Base-by-base conservation (phyloP, 2,329 filamentous ascomycete genomes). In the Aschersonia sp. region DNA sequence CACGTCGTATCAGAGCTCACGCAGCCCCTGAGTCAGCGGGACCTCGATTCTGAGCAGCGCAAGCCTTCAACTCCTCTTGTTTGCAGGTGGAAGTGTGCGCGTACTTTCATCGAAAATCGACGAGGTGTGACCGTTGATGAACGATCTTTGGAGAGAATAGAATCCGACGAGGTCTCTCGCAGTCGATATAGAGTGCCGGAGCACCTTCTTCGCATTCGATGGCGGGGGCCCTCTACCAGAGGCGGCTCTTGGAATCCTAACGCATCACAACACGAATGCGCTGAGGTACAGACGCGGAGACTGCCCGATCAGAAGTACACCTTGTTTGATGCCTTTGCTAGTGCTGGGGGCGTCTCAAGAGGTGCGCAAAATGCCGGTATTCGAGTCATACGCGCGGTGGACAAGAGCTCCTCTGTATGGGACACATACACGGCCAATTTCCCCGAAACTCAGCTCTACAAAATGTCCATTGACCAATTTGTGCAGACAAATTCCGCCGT, bases 281-380 rank as follows among this genome's bases (percentile, higher is more conserved):
- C 9, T 4, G n/a, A 29, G 30, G 38, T n/a, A 7, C 28, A 44
- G 3, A 3, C 29, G 29, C 30, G 5, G 4, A 48, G 56, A 49
- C 4, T 28, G 1, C 49, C 48, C 0, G 61, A 61, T 0, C 73
- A 77, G 44, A 68, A 66, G 40, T 86, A 86, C 51, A 84, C 79
- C 0, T 77, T 82, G 30, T 83, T 78, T 1, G 87, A 92, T 56
- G 72, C 75, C 0, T 92, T 86, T 52, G 84, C 78, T 35, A 85
- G 86, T 1, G 83, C 76, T 2, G 85, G 87, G 0, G 86, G 86
- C 4, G 76, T 78, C 1, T 84, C 84, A 0, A 66, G 74, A 2
- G 86, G 84, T 0, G 84, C 84, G 0, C 58, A 66, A 28, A 59
- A 61, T 10, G 71, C 71, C 0, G 84, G 84, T 0, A 64, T 89